phyloP scores from a whole-genome alignment of 257 asterid species.

The Petunia axillaris region DNA sequence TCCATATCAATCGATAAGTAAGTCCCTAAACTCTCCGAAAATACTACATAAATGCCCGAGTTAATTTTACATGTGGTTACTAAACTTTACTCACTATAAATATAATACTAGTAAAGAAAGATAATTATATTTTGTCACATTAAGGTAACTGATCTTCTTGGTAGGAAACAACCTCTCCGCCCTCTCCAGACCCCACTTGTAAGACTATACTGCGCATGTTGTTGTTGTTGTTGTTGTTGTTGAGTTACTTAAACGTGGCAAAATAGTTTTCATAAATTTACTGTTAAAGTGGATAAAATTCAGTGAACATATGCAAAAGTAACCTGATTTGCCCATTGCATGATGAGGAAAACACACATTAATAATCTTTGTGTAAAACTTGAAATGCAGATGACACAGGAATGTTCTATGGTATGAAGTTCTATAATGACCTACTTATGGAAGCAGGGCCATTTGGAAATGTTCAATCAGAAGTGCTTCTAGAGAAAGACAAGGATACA shows the following conservation, averaged over 20 bases:
- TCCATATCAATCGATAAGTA: slow-evolving; percentile 77
- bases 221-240: not conserved
- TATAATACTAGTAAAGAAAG: too few relatives aligned
- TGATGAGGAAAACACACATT: not conserved
- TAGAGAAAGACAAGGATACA: slow-evolving; percentile 67
- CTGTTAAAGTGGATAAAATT: too few relatives aligned
- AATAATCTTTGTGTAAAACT: not conserved
- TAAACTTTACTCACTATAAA: not conserved
- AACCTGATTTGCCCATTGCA: too few relatives aligned
- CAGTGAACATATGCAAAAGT: too few relatives aligned
- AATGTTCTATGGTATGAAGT: slow-evolving; percentile 83
- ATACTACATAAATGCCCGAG: not conserved
- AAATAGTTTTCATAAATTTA: not conserved
- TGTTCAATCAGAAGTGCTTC: slow-evolving; percentile 75
- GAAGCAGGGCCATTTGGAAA: slow-evolving; percentile 78
- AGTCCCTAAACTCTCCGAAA: slow-evolving; percentile 30
- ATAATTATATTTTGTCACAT: too few relatives aligned
- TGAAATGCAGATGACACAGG: slow-evolving; percentile 74
- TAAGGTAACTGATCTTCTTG: too few relatives aligned
- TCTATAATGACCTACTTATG: slow-evolving; percentile 78
- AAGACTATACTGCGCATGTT: too few relatives aligned
- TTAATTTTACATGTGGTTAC: not conserved
- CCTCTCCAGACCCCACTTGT: too few relatives aligned
- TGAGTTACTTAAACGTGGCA: not conserved
- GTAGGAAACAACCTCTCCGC: too few relatives aligned